phyloP scores from a whole-genome alignment of 1,284 basidiomycete genomes.

The Malassezia obtusa region DNA sequence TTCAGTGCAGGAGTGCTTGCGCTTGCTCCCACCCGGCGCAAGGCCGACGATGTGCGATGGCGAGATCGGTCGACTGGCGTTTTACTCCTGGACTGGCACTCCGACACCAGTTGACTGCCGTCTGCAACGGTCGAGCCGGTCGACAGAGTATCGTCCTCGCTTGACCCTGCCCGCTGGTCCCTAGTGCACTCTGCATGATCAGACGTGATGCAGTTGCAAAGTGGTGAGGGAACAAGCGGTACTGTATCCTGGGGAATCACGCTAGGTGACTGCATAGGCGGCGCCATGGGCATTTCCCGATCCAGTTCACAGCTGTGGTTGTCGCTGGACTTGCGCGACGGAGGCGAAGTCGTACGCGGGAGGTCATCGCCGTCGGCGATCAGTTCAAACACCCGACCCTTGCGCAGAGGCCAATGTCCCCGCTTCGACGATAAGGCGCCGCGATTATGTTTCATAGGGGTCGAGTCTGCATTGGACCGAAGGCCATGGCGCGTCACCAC shows the following conservation, averaged over 20 bases:
- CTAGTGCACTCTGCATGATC: neutral
- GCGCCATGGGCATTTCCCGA: conserved; percentile 27
- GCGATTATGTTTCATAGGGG: no score
- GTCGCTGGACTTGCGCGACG: neutral
- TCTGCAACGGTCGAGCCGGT: no score
- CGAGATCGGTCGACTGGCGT: neutral
- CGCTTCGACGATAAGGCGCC: no score
- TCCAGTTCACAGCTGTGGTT: conserved; percentile 16
- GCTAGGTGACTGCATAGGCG: conserved; percentile 17
- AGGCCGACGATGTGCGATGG: neutral
- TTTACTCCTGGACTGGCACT: no score
- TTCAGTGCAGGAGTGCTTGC: conserved; percentile 23
- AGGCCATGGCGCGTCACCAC: no score
- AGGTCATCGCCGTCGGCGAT: conserved; percentile 32
- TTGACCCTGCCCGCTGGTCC: no score
- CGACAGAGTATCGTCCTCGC: no score
- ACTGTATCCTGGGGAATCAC: conserved; percentile 36
- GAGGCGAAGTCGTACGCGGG: neutral
- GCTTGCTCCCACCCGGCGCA: conserved; percentile 5
- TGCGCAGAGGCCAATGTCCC: conserved; percentile 22
- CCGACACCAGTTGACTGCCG: no score
- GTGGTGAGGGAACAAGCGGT: conserved; percentile 34
- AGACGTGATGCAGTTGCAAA: conserved; percentile 8
- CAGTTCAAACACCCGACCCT: conserved; percentile 39
- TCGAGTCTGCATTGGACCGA: no score